phyloP scores from a whole-genome alignment of 2,329 filamentous ascomycete genomes.

The Fusarium sp. region DNA sequence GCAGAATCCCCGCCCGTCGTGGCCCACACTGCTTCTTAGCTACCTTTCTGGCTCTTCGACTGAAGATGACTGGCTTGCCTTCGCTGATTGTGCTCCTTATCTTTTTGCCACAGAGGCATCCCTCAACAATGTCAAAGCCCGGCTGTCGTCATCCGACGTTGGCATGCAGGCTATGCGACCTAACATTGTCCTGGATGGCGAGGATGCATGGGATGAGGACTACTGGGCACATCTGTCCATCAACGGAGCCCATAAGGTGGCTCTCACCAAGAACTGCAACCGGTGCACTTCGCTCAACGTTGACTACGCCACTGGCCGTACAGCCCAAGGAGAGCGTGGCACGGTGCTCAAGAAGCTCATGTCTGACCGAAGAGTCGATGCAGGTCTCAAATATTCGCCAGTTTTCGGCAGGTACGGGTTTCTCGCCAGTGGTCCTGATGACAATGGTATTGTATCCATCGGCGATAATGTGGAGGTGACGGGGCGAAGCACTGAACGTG shows the following conservation, averaged over 20 bases:
- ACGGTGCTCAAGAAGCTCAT: constrained; percentile 76
- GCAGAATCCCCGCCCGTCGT: constrained; percentile 45
- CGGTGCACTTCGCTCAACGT: constrained; percentile 79
- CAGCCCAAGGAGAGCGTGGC: constrained; percentile 68
- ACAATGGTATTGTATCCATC: constrained; percentile 41
- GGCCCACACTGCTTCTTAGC: constrained; percentile 53
- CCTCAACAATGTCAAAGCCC: constrained; percentile 72
- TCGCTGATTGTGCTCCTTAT: constrained; percentile 81
- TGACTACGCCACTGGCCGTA: constrained; percentile 74
- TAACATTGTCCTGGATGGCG: constrained; percentile 76
- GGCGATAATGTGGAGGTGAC: constrained; percentile 67
- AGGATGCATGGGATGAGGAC: constrained; percentile 75
- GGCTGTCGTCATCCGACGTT: constrained; percentile 65
- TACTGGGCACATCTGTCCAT: constrained; percentile 75
- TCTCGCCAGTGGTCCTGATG: constrained; percentile 51
- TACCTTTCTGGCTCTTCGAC: constrained; percentile 46
- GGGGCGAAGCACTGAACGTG: constrained; percentile 63
- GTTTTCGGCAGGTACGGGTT: constrained; percentile 82
- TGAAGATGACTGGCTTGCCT: constrained; percentile 68
- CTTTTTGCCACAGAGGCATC: constrained; percentile 79
- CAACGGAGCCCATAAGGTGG: constrained; percentile 55
- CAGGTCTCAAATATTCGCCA: constrained; percentile 74
- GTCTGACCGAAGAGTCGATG: constrained; percentile 77
- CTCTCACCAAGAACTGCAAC: constrained; percentile 77
- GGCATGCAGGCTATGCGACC: constrained; percentile 79